Base-by-base conservation (phyloP, 441 rosid species). In the Brassica balearica region DNA sequence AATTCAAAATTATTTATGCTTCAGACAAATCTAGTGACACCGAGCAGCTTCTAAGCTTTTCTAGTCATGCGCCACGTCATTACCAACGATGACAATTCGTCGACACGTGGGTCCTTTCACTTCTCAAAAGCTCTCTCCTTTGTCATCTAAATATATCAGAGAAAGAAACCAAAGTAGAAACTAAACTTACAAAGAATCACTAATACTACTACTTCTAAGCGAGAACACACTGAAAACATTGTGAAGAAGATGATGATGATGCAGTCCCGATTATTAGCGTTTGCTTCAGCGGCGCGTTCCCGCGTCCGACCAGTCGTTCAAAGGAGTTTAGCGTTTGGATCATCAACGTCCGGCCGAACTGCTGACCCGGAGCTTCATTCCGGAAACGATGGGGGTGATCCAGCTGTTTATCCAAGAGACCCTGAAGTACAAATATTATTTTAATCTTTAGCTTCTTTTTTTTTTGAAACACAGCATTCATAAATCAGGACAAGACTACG, bases 241-340 rank as follows among this genome's bases (percentile, higher is more conserved):
- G 32, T 27, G 17, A 9, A 14, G 17, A 62, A 76, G 46, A 60
- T 23, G 17, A 29, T 15, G 65, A 85, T 68, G 77, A 83, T 77
- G 87, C 93, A 79, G 61, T 88, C 87, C 14, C 82, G 88, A 65
- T 53, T 88, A 41, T 9, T 89, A 41, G 86, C 82, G 67, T 68
- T 84, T 48, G n/a, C 81, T 3, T 82, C 82, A 14, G 48, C 76
- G 6, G 77, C 83, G 8, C 67, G 78, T 69, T 68, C 73, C 1
- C 77, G 77, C 51, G 36, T 74, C 1, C 77, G 6, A 72, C 62
- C 59, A 8, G 27, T 68, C 14, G 58, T 38, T 34, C 80, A 77
- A 65, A 78, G 82, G 14, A 71, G 83, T 17, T 81, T 82, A 9
- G 83, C 82, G 41, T 68, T 81, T 12, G 72, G 74, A 61, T 73